phyloP scores from a whole-genome alignment of 345 rosid genomes.

The Pseudoturritis turrita region DNA sequence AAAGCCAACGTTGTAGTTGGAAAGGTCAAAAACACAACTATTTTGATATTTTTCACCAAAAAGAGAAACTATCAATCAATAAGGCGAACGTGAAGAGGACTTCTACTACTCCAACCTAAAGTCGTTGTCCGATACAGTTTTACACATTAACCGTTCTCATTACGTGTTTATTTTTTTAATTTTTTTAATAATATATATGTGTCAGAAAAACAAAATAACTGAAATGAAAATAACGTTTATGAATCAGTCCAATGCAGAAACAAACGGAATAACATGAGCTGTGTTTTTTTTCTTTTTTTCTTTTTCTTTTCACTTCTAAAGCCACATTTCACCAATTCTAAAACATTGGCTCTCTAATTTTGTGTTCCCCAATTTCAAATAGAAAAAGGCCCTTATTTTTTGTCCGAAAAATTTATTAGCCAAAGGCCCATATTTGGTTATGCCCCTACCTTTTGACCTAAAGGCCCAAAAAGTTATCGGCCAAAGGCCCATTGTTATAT shows the following conservation, averaged over 20 bases:
- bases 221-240: not conserved
- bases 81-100: constrained; percentile 31
- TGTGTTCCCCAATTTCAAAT: not conserved
- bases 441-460: no score
- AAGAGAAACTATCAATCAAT: constrained; percentile 22
- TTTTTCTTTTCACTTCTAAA: not conserved
- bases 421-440: not conserved
- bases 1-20: not conserved
- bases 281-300: not conserved
- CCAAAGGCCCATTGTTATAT: no score
- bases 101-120: not conserved
- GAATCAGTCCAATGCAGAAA: constrained; percentile 22
- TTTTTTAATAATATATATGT: no score
- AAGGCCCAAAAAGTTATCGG: no score
- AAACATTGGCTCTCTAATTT: not conserved
- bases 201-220: no score
- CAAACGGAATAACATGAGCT: constrained; percentile 16
- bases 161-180: not conserved
- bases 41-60: constrained; percentile 10
- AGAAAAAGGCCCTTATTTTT: not conserved
- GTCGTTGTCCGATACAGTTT: constrained; percentile 27
- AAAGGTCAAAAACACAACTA: constrained; percentile 14
- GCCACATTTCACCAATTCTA: not conserved
- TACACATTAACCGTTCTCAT: constrained; percentile 26
- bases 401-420: not conserved